Conservation (phyloP, 306 rosid genomes). For the Lathyrus aphaca region DNA sequence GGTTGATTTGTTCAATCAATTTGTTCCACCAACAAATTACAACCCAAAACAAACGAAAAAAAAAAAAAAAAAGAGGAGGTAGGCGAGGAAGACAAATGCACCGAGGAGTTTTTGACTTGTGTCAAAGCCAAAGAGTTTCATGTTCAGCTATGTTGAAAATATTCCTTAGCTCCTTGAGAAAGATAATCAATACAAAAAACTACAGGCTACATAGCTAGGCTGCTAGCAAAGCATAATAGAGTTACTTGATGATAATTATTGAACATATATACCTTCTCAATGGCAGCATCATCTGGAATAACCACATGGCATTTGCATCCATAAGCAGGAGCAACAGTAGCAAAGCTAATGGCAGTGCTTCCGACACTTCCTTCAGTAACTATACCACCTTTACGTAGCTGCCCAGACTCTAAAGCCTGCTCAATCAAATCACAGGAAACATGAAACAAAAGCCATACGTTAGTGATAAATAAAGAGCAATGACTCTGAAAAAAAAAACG, state of each 20-base stretch:
- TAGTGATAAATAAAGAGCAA: neutral
- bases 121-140: neutral
- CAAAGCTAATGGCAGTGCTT: conserved; percentile 93
- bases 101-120: neutral
- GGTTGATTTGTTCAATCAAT: neutral
- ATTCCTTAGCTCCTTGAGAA: neutral
- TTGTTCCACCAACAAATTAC: neutral
- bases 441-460: neutral
- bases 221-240: neutral
- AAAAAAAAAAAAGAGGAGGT: neutral
- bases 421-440: conserved; percentile 23
- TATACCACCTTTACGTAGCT: conserved; percentile 72
- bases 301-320: conserved; percentile 89
- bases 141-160: neutral
- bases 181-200: conserved; percentile 17
- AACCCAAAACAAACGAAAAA: neutral
- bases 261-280: conserved; percentile 69
- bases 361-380: conserved; percentile 97
- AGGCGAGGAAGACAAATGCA: conserved; percentile 7
- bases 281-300: conserved; percentile 92
- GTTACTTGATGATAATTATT: conserved; percentile 15
- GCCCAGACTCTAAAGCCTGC: conserved; percentile 80
- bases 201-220: neutral
- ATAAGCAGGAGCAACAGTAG: conserved; percentile 91
- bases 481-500: neutral